These are phyloP conservation scores for Thielaviopsis punctulata DNA, from an alignment of 2,329 filamentous ascomycete species.

Conservation along the genomic window DNA sequence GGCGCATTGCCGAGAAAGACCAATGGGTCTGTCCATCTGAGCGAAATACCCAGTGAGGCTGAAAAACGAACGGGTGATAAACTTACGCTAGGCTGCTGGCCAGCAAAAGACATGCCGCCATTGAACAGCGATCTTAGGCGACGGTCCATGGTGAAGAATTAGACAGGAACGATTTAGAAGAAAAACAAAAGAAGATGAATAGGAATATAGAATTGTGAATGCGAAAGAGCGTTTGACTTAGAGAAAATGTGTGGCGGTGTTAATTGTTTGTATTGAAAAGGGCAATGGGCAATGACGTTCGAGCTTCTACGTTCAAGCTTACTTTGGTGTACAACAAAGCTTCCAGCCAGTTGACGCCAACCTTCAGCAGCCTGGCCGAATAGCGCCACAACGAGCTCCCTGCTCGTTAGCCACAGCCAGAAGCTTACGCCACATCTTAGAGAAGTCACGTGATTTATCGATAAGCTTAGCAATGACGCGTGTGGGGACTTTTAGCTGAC, in stretches of 20 bases:
- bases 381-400: slow-evolving; percentile 17
- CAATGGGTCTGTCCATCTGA: not conserved
- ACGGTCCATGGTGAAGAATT: slow-evolving; percentile 5
- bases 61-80: not conserved
- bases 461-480: not conserved
- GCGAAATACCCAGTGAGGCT: not conserved
- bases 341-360: slow-evolving; percentile 10
- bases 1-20: not conserved
- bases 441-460: not conserved
- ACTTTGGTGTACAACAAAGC: not conserved
- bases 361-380: slow-evolving; percentile 11
- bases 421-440: not conserved
- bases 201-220: not conserved
- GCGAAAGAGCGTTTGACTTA: not conserved
- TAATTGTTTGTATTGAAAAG: not conserved
- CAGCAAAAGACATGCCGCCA: slow-evolving; percentile 1
- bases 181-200: not conserved
- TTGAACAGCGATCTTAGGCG: slow-evolving; percentile 10
- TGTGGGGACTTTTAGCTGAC: not conserved
- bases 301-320: not conserved
- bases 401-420: slow-evolving; percentile 20
- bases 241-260: not conserved
- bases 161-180: not conserved
- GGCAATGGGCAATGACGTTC: slow-evolving; percentile 5
- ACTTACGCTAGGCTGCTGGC: slow-evolving; percentile 8